Evolutionary conservation across 2,329 filamentous ascomycete genomes (phyloP).

Genomic region (Xylariaceae sp.): DNA sequence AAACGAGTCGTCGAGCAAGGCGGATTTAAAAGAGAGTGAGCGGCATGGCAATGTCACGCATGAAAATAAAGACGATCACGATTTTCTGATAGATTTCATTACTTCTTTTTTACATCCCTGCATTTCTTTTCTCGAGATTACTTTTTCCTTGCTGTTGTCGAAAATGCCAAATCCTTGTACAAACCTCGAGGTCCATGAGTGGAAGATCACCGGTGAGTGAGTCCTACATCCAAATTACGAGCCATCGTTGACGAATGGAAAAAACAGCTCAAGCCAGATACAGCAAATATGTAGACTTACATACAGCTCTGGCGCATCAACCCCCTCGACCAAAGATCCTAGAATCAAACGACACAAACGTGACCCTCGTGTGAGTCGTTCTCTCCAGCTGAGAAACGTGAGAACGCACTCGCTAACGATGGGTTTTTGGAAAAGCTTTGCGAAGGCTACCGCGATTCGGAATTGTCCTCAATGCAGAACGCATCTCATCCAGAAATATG

Average conservation of each 20-base stretch:
- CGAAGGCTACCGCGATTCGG: slow-evolving; percentile 31
- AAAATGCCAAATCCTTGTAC: too few relatives aligned
- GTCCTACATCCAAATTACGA: background rate
- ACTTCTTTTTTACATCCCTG: too few relatives aligned
- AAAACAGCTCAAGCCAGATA: slow-evolving; percentile 4
- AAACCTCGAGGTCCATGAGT: too few relatives aligned
- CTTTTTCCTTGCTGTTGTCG: too few relatives aligned
- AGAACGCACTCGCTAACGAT: slow-evolving; percentile 4
- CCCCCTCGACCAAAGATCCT: background rate
- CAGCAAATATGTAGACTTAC: background rate
- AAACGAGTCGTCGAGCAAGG: too few relatives aligned
- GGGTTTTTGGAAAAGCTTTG: slow-evolving; percentile 27
- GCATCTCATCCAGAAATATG: slow-evolving; percentile 24
- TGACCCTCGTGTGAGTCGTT: slow-evolving; percentile 12
- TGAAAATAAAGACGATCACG: too few relatives aligned
- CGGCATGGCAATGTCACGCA: too few relatives aligned
- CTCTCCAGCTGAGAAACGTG: background rate
- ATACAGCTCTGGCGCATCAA: background rate
- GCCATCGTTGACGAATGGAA: background rate
- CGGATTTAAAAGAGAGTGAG: too few relatives aligned
- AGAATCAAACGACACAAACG: background rate
- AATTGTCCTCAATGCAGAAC: slow-evolving; percentile 27
- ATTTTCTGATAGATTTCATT: too few relatives aligned
- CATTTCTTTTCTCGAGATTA: too few relatives aligned
- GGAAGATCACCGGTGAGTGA: background rate